Evolutionary conservation across 257 asterid species (phyloP), one percentile per base, ranked within the genome.

Genomic region (Fraxinus americana): DNA sequence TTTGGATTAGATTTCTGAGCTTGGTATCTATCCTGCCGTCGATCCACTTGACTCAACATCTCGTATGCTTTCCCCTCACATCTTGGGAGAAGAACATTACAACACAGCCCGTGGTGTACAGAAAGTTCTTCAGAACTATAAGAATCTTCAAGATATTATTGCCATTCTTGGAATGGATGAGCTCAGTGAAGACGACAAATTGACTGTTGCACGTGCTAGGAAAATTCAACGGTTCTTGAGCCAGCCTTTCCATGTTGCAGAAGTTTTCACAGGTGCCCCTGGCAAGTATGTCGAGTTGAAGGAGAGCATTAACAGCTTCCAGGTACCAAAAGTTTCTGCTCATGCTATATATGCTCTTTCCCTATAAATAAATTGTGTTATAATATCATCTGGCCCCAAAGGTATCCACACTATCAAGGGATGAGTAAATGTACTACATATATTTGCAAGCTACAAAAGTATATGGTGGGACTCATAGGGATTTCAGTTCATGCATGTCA

Each of bases 181-280:
- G 81, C 86, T 87, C 23, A 85, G 89, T 87, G 91, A 87, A 71
- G 91, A 87, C 67, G 91, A 87, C 76, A 87, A 87, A 77, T 73
- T 85, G 82, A 87, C 89, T 21, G 89, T 87, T 23, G 87, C 89
- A 17, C 89, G 91, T 76, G 89, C 91, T 16, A 89, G 91, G 75
- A 87, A 87, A 61, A 87, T 87, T 69, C 79, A 67, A 66, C 75
- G 85, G 19, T 45, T 45, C 54, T 45, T 45, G 54, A 45, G 54
- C 54, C 90, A 85, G 79, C 90, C 90, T 66, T 87, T 87, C 89
- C 91, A 87, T 36, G 91, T 87, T 57, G 91, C 91, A 3, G 91
- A 87, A 85, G 91, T 87, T 21, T 87, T 87, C 82, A 87, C 89
- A 0, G 90, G 90, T 77, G 91, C 91, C 35, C 83, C 91, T 72